Percentiles rank a stretch among this genome's conserved stretches.
Evolutionary conservation across 164 flowering plant species (phyloP).

Genomic region (Sextonia rubra): DNA sequence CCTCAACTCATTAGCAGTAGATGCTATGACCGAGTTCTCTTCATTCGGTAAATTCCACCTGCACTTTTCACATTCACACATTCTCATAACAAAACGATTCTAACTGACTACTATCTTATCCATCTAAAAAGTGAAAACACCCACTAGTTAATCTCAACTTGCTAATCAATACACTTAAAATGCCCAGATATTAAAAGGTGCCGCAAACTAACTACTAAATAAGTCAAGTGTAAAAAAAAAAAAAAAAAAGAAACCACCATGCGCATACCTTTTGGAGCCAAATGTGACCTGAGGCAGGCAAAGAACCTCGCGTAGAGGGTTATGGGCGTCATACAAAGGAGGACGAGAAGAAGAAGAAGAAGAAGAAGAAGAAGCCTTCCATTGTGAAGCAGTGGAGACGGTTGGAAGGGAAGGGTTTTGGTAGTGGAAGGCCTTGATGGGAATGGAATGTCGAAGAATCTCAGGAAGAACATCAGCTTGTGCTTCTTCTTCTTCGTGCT

Average conservation of each 20-base stretch:
- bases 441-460: constrained; percentile 72
- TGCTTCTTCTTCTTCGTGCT: constrained; percentile 13
- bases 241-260: background rate
- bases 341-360: background rate
- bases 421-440: constrained; percentile 32
- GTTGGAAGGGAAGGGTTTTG: constrained; percentile 30
- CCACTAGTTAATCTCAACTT: too few species aligned
- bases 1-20: constrained; percentile 83
- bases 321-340: constrained; percentile 47
- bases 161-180: too few species aligned
- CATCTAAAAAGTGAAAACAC: too few species aligned
- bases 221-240: background rate
- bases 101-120: too few species aligned
- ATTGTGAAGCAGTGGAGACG: constrained; percentile 43
- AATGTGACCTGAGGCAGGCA: constrained; percentile 86
- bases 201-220: too few species aligned
- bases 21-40: constrained; percentile 43
- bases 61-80: constrained; percentile 8
- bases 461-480: constrained; percentile 83
- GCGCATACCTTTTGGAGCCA: constrained; percentile 64
- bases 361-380: constrained; percentile 34
- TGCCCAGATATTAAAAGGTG: too few species aligned
- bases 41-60: constrained; percentile 76
- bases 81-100: too few species aligned
- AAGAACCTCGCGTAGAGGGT: constrained; percentile 65